Percentiles rank a stretch among this genome's conserved stretches.
Conservation (phyloP, 495 filamentous ascomycete species). For the Aspergillus heteromorphus region DNA sequence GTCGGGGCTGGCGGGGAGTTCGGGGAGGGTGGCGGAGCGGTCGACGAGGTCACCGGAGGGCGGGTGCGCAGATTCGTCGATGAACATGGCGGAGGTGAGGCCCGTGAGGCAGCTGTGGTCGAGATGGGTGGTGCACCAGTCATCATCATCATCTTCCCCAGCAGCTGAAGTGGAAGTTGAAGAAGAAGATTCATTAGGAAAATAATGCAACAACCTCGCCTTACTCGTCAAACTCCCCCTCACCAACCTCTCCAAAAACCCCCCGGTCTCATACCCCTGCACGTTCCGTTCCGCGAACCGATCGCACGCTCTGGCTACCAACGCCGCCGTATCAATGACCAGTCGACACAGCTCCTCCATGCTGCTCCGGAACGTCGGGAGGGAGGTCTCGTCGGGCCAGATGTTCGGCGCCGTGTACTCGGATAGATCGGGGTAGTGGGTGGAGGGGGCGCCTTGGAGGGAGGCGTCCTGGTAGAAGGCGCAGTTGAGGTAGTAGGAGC, state of each 20-base stretch:
- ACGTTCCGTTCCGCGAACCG: conserved; percentile 75
- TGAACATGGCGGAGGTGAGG: conserved; percentile 91
- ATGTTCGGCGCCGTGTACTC: conserved; percentile 73
- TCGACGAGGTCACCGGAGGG: too few species aligned
- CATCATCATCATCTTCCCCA: conserved; percentile 57
- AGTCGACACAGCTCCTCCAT: conserved; percentile 74
- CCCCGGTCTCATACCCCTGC: conserved; percentile 60
- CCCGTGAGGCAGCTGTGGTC: conserved; percentile 94
- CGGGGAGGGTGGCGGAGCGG: conserved; percentile 47
- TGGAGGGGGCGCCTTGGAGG: conserved; percentile 54
- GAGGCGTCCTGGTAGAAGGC: conserved; percentile 75
- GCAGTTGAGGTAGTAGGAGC: conserved; percentile 95
- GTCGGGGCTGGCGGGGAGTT: conserved; percentile 71
- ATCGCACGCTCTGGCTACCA: conserved; percentile 87
- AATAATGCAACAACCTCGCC: conserved; percentile 91
- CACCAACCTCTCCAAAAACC: conserved; percentile 84
- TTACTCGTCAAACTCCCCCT: conserved; percentile 82
- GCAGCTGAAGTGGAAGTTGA: conserved; percentile 24
- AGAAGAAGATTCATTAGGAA: conserved; percentile 46
- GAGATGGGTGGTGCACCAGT: conserved; percentile 94
- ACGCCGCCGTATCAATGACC: conserved; percentile 81
- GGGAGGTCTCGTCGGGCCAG: conserved; percentile 63
- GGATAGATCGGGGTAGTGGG: conserved; percentile 53
- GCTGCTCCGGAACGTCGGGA: conserved; percentile 67
- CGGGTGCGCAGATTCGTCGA: conserved; percentile 69